Evolutionary conservation across 345 rosid genomes (phyloP).

Genomic region (Firmiana major): DNA sequence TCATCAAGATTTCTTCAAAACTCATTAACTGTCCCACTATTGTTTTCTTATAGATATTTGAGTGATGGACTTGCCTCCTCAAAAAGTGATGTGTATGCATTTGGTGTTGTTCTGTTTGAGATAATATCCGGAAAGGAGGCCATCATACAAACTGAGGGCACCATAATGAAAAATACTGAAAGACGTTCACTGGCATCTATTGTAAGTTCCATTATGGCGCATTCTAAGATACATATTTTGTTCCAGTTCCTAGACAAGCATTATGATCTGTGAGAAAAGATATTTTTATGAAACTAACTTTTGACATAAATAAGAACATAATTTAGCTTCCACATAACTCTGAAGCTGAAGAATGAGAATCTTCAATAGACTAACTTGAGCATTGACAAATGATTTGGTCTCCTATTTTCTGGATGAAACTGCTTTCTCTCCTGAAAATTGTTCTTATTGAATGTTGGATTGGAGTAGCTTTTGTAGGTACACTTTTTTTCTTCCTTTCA

Average conservation of each 20-base stretch:
- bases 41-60: slow-evolving; percentile 55
- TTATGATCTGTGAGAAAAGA: background rate
- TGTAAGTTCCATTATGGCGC: slow-evolving; percentile 44
- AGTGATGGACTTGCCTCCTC: slow-evolving; percentile 83
- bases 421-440: background rate
- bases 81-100: slow-evolving; percentile 92
- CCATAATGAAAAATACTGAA: slow-evolving; percentile 54
- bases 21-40: background rate
- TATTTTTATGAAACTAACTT: background rate
- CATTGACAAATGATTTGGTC: background rate
- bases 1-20: slow-evolving; percentile 5
- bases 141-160: slow-evolving; percentile 62
- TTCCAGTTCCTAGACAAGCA: background rate
- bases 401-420: background rate
- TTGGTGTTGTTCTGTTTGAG: slow-evolving; percentile 93
- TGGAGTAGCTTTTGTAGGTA: background rate
- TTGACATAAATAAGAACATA: background rate
- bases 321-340: background rate
- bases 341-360: background rate
- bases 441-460: background rate
- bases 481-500: background rate
- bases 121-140: slow-evolving; percentile 88
- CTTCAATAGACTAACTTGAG: background rate
- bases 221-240: background rate
- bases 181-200: slow-evolving; percentile 81